phyloP scores from a whole-genome alignment of 2,329 filamentous ascomycete genomes.

The Penicillium sp. region DNA sequence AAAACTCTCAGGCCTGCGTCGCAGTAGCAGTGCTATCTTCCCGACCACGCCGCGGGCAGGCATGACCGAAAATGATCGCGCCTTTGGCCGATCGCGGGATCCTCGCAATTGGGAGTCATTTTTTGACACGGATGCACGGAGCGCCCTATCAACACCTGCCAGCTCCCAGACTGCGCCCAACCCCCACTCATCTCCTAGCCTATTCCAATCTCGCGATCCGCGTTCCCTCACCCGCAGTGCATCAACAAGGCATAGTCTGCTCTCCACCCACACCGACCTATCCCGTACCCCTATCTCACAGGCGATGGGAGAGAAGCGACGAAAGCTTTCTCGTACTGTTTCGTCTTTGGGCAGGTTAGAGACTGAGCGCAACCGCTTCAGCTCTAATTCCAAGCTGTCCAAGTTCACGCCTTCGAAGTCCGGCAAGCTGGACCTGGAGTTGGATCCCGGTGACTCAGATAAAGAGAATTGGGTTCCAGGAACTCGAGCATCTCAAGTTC shows the following conservation, averaged over 20 bases:
- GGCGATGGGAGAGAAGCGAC: constrained; percentile 54
- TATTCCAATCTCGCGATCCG: constrained; percentile 70
- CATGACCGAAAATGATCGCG: constrained; percentile 48
- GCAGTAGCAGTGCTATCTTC: constrained; percentile 68
- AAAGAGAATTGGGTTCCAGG: constrained; percentile 84
- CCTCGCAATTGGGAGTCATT: constrained; percentile 89
- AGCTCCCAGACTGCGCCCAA: constrained; percentile 66
- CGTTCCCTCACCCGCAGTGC: constrained; percentile 48
- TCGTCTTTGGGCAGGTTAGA: constrained; percentile 66
- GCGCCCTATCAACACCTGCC: constrained; percentile 76
- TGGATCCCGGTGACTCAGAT: constrained; percentile 72
- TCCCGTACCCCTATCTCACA: constrained; percentile 52
- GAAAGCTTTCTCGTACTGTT: constrained; percentile 59
- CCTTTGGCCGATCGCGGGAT: constrained; percentile 76
- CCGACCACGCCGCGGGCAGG: constrained; percentile 60
- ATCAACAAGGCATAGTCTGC: constrained; percentile 56
- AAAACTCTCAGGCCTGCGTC: constrained; percentile 58
- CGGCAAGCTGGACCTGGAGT: constrained; percentile 40
- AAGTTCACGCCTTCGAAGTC: constrained; percentile 29
- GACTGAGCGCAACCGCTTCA: constrained; percentile 41
- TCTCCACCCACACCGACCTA: constrained; percentile 42
- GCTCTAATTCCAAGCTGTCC: constrained; percentile 27
- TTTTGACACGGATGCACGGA: constrained; percentile 76
- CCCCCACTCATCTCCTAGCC: constrained; percentile 66
- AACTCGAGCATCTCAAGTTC: constrained; percentile 43